Conservation (phyloP, 805 yeast genomes). For the Brettanomyces anomalus region DNA sequence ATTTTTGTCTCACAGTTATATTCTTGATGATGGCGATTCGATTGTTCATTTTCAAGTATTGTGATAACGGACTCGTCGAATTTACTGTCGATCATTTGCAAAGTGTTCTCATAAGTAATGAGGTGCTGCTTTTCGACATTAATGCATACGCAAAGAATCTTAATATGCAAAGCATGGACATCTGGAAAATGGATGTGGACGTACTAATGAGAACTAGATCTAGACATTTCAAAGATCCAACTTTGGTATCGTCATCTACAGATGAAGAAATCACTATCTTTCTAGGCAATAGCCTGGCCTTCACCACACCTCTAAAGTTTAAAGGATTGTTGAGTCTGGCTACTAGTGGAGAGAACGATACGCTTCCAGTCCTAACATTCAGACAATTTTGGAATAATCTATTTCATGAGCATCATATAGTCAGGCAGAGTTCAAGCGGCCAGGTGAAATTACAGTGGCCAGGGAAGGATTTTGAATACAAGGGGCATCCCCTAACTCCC, state of each 20-base stretch:
- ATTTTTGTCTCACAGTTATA: not conserved
- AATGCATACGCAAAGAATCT: constrained; percentile 17
- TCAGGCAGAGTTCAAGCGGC: constrained; percentile 13
- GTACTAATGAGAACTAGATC: constrained; percentile 23
- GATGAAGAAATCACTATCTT: constrained; percentile 21
- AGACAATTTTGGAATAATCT: constrained; percentile 14
- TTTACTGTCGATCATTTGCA: constrained; percentile 19
- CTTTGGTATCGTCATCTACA: not conserved
- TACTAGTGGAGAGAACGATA: constrained; percentile 4
- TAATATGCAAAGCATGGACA: constrained; percentile 24
- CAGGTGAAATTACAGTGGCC: constrained; percentile 25
- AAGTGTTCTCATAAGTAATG: constrained; percentile 24
- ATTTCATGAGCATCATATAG: constrained; percentile 13
- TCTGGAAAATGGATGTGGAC: constrained; percentile 26
- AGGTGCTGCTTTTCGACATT: constrained; percentile 24
- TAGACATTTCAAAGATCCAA: constrained; percentile 1
- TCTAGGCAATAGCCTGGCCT: constrained; percentile 22
- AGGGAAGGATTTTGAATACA: constrained; percentile 18
- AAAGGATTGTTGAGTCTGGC: constrained; percentile 17
- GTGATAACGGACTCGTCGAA: constrained; percentile 17
- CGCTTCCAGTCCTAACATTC: constrained; percentile 3
- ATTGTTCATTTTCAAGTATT: constrained; percentile 18
- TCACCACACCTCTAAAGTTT: constrained; percentile 25
- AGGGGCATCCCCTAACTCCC: constrained; percentile 14
- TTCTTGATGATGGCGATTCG: constrained; percentile 5